A percentile compares a stretch with the other conserved stretches of the same genome.
Conservation (phyloP, 225 moss, liverwort and hornwort genomes). For the Physcomitrium patens region DNA sequence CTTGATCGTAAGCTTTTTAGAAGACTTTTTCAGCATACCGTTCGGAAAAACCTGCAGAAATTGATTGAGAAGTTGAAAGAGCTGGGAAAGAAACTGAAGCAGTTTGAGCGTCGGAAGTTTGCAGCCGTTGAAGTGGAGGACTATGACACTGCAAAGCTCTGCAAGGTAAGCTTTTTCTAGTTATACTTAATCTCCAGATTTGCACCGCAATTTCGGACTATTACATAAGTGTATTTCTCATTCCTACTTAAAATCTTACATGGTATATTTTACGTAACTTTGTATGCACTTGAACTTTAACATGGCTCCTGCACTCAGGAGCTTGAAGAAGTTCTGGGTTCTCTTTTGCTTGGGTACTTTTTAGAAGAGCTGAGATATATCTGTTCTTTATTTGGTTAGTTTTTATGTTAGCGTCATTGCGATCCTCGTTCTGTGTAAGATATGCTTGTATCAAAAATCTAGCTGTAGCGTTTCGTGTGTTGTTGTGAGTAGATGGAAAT, state of each 20-base stretch:
- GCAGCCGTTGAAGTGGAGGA: constrained; percentile 94
- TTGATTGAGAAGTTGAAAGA: constrained; percentile 88
- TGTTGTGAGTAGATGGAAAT: constrained; percentile 72
- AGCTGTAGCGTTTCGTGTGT: constrained; percentile 25
- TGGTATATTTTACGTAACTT: too few species aligned
- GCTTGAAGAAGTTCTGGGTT: not conserved
- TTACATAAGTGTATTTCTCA: not conserved
- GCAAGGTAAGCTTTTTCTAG: constrained; percentile 57
- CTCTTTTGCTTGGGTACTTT: not conserved
- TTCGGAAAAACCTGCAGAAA: constrained; percentile 45
- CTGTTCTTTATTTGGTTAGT: not conserved
- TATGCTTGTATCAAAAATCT: constrained; percentile 9
- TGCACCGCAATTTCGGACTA: not conserved
- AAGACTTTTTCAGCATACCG: not conserved
- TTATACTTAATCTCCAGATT: constrained; percentile 3
- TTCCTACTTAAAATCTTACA: not conserved
- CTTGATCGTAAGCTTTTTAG: not conserved
- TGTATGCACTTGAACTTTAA: too few species aligned
- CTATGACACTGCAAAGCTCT: constrained; percentile 91
- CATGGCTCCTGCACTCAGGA: too few species aligned
- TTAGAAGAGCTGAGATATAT: not conserved
- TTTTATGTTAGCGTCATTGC: not conserved
- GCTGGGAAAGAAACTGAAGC: constrained; percentile 85
- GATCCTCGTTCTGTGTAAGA: not conserved
- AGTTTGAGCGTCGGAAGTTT: constrained; percentile 85